Conservation (phyloP, 1,139 yeast species). For the Saccharomycopsis crataegensis region DNA sequence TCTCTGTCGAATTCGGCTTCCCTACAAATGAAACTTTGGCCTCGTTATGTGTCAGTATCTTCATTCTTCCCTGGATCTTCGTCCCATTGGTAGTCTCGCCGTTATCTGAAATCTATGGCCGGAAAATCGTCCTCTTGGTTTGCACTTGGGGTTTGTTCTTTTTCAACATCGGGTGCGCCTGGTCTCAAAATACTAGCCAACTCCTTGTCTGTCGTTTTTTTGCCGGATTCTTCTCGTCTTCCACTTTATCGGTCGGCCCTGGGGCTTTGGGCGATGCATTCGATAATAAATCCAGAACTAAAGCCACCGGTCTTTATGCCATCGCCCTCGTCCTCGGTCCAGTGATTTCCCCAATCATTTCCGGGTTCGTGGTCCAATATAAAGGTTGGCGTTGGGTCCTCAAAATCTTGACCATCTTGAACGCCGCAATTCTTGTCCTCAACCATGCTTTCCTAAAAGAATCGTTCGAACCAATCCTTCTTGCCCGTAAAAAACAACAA, state of each 20-base stretch:
- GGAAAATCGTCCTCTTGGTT: slow-evolving; percentile 42
- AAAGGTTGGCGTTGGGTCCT: slow-evolving; percentile 27
- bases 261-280: slow-evolving; percentile 62
- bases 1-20: slow-evolving; percentile 38
- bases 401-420: slow-evolving; percentile 49
- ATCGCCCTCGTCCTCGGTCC: slow-evolving; percentile 59
- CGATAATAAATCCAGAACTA: slow-evolving; percentile 42
- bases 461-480: slow-evolving; percentile 51
- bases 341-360: slow-evolving; percentile 42
- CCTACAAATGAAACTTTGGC: slow-evolving; percentile 31
- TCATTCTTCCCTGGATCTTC: slow-evolving; percentile 57
- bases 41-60: slow-evolving; percentile 48
- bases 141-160: slow-evolving; percentile 44
- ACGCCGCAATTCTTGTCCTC: slow-evolving; percentile 38
- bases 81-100: slow-evolving; percentile 59
- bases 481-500: slow-evolving; percentile 39
- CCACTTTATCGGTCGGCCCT: slow-evolving; percentile 65
- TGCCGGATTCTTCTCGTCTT: slow-evolving; percentile 61
- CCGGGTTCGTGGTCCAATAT: slow-evolving; percentile 45
- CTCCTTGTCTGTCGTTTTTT: slow-evolving; percentile 50
- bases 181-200: slow-evolving; percentile 45
- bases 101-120: slow-evolving; percentile 51
- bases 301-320: slow-evolving; percentile 54
- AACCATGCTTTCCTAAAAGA: slow-evolving; percentile 44
- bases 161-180: slow-evolving; percentile 54